phyloP scores from a whole-genome alignment of 345 rosid species.

The Cardamine occulta region DNA sequence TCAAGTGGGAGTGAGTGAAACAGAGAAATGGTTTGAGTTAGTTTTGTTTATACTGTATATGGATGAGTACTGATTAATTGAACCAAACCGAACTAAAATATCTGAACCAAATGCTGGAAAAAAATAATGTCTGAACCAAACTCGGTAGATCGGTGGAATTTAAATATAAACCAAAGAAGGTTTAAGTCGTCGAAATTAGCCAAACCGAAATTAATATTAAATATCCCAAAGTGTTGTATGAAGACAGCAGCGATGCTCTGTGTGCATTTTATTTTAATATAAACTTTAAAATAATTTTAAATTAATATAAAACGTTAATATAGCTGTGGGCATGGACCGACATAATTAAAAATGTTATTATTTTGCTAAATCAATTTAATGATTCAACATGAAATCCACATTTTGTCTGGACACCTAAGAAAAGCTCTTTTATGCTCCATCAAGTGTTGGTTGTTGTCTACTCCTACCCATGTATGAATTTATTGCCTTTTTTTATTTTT shows the following conservation, averaged over 20 bases:
- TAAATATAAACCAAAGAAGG: no score
- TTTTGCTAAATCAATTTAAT: slow-evolving; percentile 24
- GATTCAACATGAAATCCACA: slow-evolving; percentile 42
- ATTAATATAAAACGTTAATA: slow-evolving; percentile 25
- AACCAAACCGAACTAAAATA: neutral
- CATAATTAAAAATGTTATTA: slow-evolving; percentile 18
- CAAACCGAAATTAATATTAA: neutral
- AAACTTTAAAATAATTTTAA: neutral
- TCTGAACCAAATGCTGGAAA: neutral
- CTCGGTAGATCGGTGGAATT: neutral
- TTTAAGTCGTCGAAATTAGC: neutral
- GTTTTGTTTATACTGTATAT: neutral
- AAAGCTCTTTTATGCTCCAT: slow-evolving; percentile 32
- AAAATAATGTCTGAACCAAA: neutral
- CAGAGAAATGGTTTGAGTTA: slow-evolving; percentile 23
- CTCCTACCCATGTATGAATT: slow-evolving; percentile 32
- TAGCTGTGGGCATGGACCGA: slow-evolving; percentile 41
- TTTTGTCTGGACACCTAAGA: slow-evolving; percentile 37
- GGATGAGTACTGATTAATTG: neutral
- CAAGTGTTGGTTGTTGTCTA: slow-evolving; percentile 37
- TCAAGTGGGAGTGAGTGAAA: slow-evolving; percentile 42
- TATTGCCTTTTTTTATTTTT: slow-evolving; percentile 16
- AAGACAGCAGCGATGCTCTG: slow-evolving; percentile 41
- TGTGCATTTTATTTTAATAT: slow-evolving; percentile 20
- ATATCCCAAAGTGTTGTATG: neutral